A percentile compares a stretch with the other conserved stretches of the same genome.
These are phyloP conservation scores for Acanthamoeba quina DNA, from an alignment of 208 protist species.

Conservation along the genomic window DNA sequence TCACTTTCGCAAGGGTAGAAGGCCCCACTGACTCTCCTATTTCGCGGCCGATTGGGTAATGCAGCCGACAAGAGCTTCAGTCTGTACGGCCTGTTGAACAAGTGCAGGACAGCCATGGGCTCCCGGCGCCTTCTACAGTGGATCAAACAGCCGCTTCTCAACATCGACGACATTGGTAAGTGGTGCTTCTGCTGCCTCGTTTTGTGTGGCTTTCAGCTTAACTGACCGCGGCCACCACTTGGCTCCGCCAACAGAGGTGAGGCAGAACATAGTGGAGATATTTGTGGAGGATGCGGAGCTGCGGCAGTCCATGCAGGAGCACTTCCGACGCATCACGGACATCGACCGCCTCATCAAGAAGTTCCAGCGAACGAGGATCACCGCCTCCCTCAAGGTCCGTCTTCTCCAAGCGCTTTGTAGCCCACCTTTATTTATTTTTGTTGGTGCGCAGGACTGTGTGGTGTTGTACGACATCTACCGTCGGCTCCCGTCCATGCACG, in stretches of 20 bases:
- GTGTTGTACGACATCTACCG: conserved; percentile 77
- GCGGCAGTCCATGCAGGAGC: conserved; percentile 90
- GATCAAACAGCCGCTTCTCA: conserved; percentile 97
- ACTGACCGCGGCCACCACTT: no score
- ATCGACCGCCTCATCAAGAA: conserved; percentile 95
- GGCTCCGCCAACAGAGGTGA: conserved; percentile 81
- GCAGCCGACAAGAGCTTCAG: conserved; percentile 70
- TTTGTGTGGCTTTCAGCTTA: not conserved
- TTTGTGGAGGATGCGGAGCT: conserved; percentile 94
- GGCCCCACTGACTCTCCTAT: not conserved
- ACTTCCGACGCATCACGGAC: conserved; percentile 94
- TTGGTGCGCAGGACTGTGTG: conserved; percentile 78
- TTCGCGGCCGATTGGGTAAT: not conserved
- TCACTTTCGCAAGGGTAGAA: not conserved
- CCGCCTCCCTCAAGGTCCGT: conserved; percentile 67
- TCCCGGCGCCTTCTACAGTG: conserved; percentile 96
- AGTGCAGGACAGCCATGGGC: conserved; percentile 97
- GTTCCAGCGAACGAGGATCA: conserved; percentile 88
- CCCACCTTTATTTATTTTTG: no score
- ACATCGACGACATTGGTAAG: conserved; percentile 93
- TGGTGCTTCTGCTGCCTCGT: not conserved
- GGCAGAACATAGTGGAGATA: conserved; percentile 95
- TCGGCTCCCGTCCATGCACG: conserved; percentile 72
- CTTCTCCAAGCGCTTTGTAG: no score
- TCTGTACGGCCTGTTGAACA: conserved; percentile 96